A percentile compares a stretch with the other conserved stretches of the same genome.
Evolutionary conservation across 2,329 filamentous ascomycete genomes (phyloP).

Genomic region (Penicillium sp.): DNA sequence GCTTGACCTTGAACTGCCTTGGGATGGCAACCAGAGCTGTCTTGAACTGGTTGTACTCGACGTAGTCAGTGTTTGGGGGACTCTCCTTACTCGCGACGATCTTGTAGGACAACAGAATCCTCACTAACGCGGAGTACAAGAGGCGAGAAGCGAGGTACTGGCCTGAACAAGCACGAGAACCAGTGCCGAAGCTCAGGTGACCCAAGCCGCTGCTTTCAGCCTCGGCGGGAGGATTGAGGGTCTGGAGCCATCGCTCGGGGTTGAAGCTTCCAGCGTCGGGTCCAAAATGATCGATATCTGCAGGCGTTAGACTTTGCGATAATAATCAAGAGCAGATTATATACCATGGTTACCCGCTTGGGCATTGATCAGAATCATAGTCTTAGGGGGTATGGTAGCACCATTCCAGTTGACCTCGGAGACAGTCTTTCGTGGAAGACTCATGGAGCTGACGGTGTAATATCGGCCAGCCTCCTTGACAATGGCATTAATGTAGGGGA

Average conservation of each 20-base stretch:
- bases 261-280: slow-evolving; percentile 57
- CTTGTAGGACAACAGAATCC: slow-evolving; percentile 54
- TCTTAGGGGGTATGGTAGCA: slow-evolving; percentile 65
- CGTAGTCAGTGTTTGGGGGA: slow-evolving; percentile 60
- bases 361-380: slow-evolving; percentile 72
- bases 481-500: slow-evolving; percentile 69
- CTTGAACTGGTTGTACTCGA: slow-evolving; percentile 62
- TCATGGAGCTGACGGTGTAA: slow-evolving; percentile 73
- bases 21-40: slow-evolving; percentile 60
- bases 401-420: slow-evolving; percentile 66
- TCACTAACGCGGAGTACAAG: slow-evolving; percentile 54
- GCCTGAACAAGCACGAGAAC: slow-evolving; percentile 58
- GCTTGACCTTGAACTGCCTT: slow-evolving; percentile 55
- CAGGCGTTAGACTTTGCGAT: background rate
- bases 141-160: slow-evolving; percentile 57
- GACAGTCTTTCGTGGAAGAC: slow-evolving; percentile 64
- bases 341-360: slow-evolving; percentile 63
- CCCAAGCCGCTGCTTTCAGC: slow-evolving; percentile 50
- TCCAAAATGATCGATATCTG: slow-evolving; percentile 59
- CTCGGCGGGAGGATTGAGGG: slow-evolving; percentile 35
- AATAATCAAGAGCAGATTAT: background rate
- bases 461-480: slow-evolving; percentile 72
- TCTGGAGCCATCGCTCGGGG: slow-evolving; percentile 63
- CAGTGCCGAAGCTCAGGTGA: slow-evolving; percentile 58
- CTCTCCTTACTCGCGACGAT: slow-evolving; percentile 50